Evolutionary conservation across 768 basidiomycete genomes (phyloP), one percentile per base, ranked within the genome.

Genomic region (Rhizopogon roseolus): DNA sequence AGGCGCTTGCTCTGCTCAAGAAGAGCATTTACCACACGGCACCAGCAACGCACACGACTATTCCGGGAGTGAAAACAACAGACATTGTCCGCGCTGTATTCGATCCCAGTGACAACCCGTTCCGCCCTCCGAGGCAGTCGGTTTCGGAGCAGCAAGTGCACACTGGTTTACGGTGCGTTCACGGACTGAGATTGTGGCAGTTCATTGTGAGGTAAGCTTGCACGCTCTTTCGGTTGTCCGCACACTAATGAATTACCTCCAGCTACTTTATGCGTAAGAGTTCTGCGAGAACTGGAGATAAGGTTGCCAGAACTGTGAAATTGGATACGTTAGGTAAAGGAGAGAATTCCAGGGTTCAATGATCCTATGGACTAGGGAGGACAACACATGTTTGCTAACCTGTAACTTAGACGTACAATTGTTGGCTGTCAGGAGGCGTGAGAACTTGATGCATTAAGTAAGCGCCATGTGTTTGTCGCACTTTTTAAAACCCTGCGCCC

Each of bases 171-270:
- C 55, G 76, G 10, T 76, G 78, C 14, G 60, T 84, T 37, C 81
- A 85, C 59, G 82, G 82, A 6, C 64, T 84, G 52, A 68, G 70
- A 17, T 76, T 84, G 53, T 84, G 82, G 81, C 76, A 81, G 60
- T 71, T 70, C 6, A 60, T 84, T 22, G 58, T 83, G 50, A 71
- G 73, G 81, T 80, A 56, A 58, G 75, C 10, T 52, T 16, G 19
- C 17, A 16, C 5, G 5, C 6, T 29, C 29, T 36, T 52, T 28
- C n/a, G 16, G 46, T 14, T 38, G n/a, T 19, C 14, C 27, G 55
- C 36, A 40, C 6, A 22, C 16, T 52, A 25, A 45, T 27, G 6
- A n/a, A 13, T 36, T 36, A 52, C 19, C 32, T 17, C 9, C 55
- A 81, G 80, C 48, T 75, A 77, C 60, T 76, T 79, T 58, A 77